These are phyloP conservation scores for Emericellopsis cladophorae DNA, from an alignment of 2,329 filamentous ascomycete species.

Conservation along the genomic window DNA sequence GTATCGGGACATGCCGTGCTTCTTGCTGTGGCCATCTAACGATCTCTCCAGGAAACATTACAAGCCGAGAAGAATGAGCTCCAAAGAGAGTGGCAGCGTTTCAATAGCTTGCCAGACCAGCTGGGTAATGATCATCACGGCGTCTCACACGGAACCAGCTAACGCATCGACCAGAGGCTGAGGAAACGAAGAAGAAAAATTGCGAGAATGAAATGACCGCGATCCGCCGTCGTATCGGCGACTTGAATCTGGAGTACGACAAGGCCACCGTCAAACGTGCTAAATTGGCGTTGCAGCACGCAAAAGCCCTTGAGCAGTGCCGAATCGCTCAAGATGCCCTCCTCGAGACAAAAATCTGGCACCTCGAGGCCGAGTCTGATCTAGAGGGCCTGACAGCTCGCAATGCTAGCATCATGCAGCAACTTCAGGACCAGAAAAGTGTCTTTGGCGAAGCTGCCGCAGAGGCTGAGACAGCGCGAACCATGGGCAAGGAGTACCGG, in stretches of 20 bases:
- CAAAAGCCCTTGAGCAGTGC: slow-evolving; percentile 50
- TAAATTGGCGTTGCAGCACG: slow-evolving; percentile 34
- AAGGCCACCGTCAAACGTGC: slow-evolving; percentile 42
- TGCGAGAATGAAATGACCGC: slow-evolving; percentile 18
- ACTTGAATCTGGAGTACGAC: slow-evolving; percentile 42
- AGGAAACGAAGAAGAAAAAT: slow-evolving; percentile 17
- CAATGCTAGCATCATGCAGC: slow-evolving; percentile 44
- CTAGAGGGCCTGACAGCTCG: slow-evolving; percentile 52
- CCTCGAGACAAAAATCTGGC: slow-evolving; percentile 56
- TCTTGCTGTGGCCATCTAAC: no score
- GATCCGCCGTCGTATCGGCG: slow-evolving; percentile 25
- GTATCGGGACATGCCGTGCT: slow-evolving; percentile 2
- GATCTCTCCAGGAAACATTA: slow-evolving; percentile 14
- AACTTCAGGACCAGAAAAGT: slow-evolving; percentile 31
- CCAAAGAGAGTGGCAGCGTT: slow-evolving; percentile 54
- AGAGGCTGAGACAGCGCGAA: slow-evolving; percentile 2
- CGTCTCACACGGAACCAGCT: not conserved
- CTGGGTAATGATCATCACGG: slow-evolving; percentile 39
- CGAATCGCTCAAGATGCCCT: slow-evolving; percentile 49
- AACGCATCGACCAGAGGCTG: slow-evolving; percentile 18
- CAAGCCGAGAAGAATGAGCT: slow-evolving; percentile 51
- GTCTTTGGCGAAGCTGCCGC: slow-evolving; percentile 17
- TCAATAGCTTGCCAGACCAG: slow-evolving; percentile 55
- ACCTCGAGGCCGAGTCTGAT: slow-evolving; percentile 77
- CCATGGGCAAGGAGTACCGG: slow-evolving; percentile 11